Base-by-base conservation (phyloP, 1,284 basidiomycete species). In the Sanghuangporus baumii region DNA sequence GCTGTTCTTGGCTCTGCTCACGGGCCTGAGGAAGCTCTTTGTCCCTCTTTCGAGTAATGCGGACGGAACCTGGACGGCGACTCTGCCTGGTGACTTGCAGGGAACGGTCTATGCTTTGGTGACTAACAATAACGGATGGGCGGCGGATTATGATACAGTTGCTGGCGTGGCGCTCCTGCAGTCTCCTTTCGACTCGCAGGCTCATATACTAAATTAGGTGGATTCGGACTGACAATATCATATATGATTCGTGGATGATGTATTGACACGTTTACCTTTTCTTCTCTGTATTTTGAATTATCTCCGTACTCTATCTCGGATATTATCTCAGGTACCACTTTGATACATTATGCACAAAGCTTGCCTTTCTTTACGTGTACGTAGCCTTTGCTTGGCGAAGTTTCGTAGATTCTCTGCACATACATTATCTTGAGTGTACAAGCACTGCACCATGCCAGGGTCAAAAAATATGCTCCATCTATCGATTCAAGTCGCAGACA, bases 1-100 rank as follows among this genome's bases (percentile, higher is more conserved):
- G 46, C 31, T 66, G 56, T 65, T 59, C 69, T 72, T 72, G 65
- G 75, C 76, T 62, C 69, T 79, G 68, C 71, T 77, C 63, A 68
- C 71, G 41, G 75, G 74, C 46, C 70, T 75, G 52, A 67, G 68
- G 48, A 69, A 70, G 52, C 63, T 67, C 57, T 68, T 66, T 63
- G 71, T 72, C 66, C 72, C 73, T 38, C 69, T 78, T 31, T 64
- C 65, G 65, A 68, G 70, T 54, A 51, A 51, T 63, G 65, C 65
- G 40, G 64, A 69, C 62, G 69, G 71, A 41, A 71, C 71, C 65
- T 46, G 18, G 37, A 72, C 70, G 56, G 62, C 52, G 40, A 68
- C 43, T 20, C 68, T 77, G 23, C 76, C 77, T 0, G 55, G 61
- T n/a, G 72, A 72, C 6, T 57, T 79, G 50, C 59, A 65, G 7